These are phyloP conservation scores for Colletotrichum euphorbiae DNA, from an alignment of 2,329 filamentous ascomycete genomes.

Conservation along the genomic window DNA sequence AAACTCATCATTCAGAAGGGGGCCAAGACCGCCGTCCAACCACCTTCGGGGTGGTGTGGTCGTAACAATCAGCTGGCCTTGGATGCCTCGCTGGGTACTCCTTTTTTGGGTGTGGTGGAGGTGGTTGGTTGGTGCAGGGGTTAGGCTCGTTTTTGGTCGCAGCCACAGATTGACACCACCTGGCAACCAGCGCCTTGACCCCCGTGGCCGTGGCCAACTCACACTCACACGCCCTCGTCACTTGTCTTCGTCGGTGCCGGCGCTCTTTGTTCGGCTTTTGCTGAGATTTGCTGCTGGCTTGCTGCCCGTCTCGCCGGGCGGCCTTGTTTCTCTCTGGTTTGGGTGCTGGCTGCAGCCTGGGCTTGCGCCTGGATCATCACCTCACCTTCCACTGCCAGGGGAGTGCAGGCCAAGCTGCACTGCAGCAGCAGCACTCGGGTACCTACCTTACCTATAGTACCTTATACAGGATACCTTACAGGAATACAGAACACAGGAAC, in stretches of 20 bases:
- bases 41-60: conserved; percentile 2
- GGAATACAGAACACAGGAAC: background rate
- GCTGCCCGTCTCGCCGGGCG: background rate
- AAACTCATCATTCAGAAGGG: background rate
- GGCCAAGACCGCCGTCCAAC: conserved; percentile 3
- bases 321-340: conserved; percentile 15
- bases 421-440: conserved; percentile 5
- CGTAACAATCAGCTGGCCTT: background rate
- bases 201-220: conserved; percentile 11
- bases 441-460: too few species aligned
- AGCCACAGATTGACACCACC: conserved; percentile 19
- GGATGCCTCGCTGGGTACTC: background rate
- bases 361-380: conserved; percentile 17
- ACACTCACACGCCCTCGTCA: background rate
- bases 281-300: background rate
- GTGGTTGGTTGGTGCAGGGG: conserved; percentile 14
- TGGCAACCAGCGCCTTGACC: conserved; percentile 21
- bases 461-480: too few species aligned
- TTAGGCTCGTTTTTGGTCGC: background rate
- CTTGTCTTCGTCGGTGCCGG: background rate
- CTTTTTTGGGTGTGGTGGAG: conserved; percentile 10
- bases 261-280: conserved; percentile 16
- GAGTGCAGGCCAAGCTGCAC: conserved; percentile 8
- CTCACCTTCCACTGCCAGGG: conserved; percentile 7
- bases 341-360: conserved; percentile 23